phyloP scores from a whole-genome alignment of 768 basidiomycete species.

The Pholiota molesta region DNA sequence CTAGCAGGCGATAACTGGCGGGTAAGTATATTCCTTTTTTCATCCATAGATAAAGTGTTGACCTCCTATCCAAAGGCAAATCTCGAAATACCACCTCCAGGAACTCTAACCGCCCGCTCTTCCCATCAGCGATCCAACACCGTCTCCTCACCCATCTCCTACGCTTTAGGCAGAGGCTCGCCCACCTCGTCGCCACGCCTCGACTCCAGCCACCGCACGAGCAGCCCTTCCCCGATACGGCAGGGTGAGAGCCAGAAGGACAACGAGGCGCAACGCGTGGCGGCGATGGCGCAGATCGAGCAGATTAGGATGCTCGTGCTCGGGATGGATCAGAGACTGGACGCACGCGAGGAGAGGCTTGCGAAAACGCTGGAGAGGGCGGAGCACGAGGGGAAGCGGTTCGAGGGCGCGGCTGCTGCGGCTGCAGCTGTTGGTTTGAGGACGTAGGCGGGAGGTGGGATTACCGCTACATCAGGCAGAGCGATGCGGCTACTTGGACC shows the following conservation, averaged over 20 bases:
- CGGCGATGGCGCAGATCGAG: conserved; percentile 63
- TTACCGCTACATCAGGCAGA: background rate
- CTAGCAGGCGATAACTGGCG: conserved; percentile 85
- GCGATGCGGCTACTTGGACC: background rate
- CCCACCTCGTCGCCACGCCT: conserved; percentile 24
- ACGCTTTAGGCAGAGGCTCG: conserved; percentile 16
- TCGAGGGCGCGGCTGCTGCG: conserved; percentile 35
- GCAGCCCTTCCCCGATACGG: conserved; percentile 5
- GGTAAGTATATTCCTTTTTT: conserved; percentile 37
- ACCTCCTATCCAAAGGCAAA: conserved; percentile 24
- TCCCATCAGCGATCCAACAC: conserved; percentile 37
- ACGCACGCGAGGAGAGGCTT: conserved; percentile 63
- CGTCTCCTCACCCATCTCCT: conserved; percentile 28
- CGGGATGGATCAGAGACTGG: conserved; percentile 76
- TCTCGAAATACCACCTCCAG: conserved; percentile 34
- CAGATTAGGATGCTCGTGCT: conserved; percentile 68
- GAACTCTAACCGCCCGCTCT: conserved; percentile 16
- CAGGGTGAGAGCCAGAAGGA: conserved; percentile 8
- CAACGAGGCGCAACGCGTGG: conserved; percentile 32
- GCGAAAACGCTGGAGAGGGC: conserved; percentile 62
- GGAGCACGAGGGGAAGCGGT: conserved; percentile 57
- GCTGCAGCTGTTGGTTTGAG: conserved; percentile 3
- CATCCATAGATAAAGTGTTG: background rate
- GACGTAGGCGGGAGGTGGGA: background rate
- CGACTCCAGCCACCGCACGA: conserved; percentile 6